Base-by-base conservation (phyloP, 2,329 filamentous ascomycete species). In the Aspergillus fructus region DNA sequence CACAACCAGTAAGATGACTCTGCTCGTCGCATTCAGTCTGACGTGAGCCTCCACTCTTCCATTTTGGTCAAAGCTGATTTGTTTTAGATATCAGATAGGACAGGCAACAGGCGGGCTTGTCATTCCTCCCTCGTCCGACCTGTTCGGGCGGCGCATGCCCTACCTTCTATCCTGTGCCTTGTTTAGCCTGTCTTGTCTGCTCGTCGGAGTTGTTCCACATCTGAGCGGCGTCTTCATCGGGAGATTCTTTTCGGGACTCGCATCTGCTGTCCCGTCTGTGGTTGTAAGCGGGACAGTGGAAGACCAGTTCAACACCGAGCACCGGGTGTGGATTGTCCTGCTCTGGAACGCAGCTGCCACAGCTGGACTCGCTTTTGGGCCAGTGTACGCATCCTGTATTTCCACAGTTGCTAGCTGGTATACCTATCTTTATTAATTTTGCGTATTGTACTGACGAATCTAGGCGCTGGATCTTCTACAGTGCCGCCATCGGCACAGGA, bases 381-480 rank as follows among this genome's bases (percentile, higher is more conserved):
- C 57, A 1, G 51, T 59, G 3, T 52, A 49, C n/a, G 57, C 45
- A 12, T 59, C 53, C 15, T 56, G 40, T 5, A 51, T 43, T 15
- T 1, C 23, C 5, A 13, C 3, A 5, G 21, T 13, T 2, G 27
- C 40, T 45, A 40, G 42, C n/a, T 34, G 37, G 51, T 53, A 47
- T 2, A 13, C 9, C 2, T 15, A 19, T 19, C 17, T 19, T 19
- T 19, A 19, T 19, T 19, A 19, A 12, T 27, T 24, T 12, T 12
- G 13, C 9, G 3, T 9, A 2, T 5, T 17, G 2, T 15, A n/a
- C 42, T 47, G 42, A 51, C 23, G 4, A 7, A 2, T 3, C 0
- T 7, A 59, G 57, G 57, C 37, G 53, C 23, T 59, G 57, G 57
- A 43, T 59, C 5, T 59, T 56, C 13, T 58, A 60, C 21, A 49